Percentiles rank a stretch among this genome's conserved stretches.
These are phyloP conservation scores for Bretschneidera sinensis DNA, from an alignment of 345 rosid genomes.

Conservation along the genomic window DNA sequence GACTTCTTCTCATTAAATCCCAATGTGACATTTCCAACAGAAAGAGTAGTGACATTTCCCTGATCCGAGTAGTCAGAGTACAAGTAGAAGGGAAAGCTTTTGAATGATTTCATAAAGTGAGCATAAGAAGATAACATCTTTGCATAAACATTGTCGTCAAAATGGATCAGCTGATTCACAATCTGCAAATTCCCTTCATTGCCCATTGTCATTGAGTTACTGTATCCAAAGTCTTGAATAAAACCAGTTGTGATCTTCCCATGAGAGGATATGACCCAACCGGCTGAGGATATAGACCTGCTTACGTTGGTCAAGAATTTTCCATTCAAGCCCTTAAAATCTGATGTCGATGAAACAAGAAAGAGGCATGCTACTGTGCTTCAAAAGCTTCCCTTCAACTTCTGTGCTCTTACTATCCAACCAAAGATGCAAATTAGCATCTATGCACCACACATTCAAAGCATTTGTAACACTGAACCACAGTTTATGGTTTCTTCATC, in stretches of 20 bases:
- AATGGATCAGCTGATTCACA: slow-evolving; percentile 52
- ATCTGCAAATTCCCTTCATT: slow-evolving; percentile 50
- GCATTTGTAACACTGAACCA: slow-evolving; percentile 73
- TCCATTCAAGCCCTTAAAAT: slow-evolving; percentile 54
- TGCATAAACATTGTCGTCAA: slow-evolving; percentile 42
- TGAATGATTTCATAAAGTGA: slow-evolving; percentile 30
- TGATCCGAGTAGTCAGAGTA: slow-evolving; percentile 31
- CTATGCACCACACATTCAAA: slow-evolving; percentile 75
- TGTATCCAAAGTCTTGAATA: slow-evolving; percentile 46
- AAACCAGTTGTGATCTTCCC: slow-evolving; percentile 52
- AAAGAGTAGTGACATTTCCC: slow-evolving; percentile 29
- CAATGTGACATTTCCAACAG: slow-evolving; percentile 38
- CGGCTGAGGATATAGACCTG: slow-evolving; percentile 47
- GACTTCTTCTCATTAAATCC: slow-evolving; percentile 56
- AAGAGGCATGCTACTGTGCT: slow-evolving; percentile 34
- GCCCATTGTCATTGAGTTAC: slow-evolving; percentile 51
- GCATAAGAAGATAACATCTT: slow-evolving; percentile 22
- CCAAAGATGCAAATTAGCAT: slow-evolving; percentile 95
- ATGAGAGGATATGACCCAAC: slow-evolving; percentile 64
- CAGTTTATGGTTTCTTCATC: slow-evolving; percentile 60
- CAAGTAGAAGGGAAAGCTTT: slow-evolving; percentile 43
- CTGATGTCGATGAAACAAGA: slow-evolving; percentile 25
- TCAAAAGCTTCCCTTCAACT: slow-evolving; percentile 58
- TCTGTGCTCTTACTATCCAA: slow-evolving; percentile 37
- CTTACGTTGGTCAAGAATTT: slow-evolving; percentile 41